phyloP scores from a whole-genome alignment of 2,329 filamentous ascomycete species.

The Exserohilum turcica region DNA sequence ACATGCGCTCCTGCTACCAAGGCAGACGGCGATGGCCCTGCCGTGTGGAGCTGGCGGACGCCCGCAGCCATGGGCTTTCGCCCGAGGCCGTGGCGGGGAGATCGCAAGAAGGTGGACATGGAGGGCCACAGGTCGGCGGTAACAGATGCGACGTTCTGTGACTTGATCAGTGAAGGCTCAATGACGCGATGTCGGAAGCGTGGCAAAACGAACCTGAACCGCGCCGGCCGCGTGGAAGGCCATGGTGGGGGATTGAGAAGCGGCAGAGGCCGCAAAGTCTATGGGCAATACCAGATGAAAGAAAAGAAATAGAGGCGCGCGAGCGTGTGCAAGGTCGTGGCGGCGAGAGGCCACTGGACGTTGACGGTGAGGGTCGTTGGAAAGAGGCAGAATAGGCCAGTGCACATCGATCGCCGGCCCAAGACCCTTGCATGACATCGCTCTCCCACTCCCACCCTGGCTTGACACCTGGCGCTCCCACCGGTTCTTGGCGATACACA shows the following conservation, averaged over 20 bases:
- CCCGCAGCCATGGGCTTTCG: conserved; percentile 28
- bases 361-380: conserved; percentile 18
- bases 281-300: conserved; percentile 24
- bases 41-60: conserved; percentile 28
- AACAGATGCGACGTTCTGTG: conserved; percentile 52
- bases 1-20: conserved; percentile 1
- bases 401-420: conserved; percentile 20
- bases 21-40: conserved; percentile 12
- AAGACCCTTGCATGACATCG: conserved; percentile 12
- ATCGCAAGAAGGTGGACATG: conserved; percentile 45
- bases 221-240: conserved; percentile 57
- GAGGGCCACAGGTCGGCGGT: conserved; percentile 49
- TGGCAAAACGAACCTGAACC: conserved; percentile 53
- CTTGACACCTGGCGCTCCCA: conserved; percentile 13
- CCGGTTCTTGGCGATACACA: not conserved
- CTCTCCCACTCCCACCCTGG: conserved; percentile 8
- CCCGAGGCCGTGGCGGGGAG: conserved; percentile 41
- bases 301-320: conserved; percentile 26
- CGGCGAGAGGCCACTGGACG: conserved; percentile 20
- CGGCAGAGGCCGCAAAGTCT: conserved; percentile 40
- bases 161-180: conserved; percentile 23
- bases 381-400: conserved; percentile 32
- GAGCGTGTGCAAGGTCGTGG: conserved; percentile 22
- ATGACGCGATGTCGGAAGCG: conserved; percentile 28
- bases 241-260: conserved; percentile 48